Evolutionary conservation across 306 rosid species (phyloP), one percentile per base, ranked within the genome.

Genomic region (Inga oerstediana): DNA sequence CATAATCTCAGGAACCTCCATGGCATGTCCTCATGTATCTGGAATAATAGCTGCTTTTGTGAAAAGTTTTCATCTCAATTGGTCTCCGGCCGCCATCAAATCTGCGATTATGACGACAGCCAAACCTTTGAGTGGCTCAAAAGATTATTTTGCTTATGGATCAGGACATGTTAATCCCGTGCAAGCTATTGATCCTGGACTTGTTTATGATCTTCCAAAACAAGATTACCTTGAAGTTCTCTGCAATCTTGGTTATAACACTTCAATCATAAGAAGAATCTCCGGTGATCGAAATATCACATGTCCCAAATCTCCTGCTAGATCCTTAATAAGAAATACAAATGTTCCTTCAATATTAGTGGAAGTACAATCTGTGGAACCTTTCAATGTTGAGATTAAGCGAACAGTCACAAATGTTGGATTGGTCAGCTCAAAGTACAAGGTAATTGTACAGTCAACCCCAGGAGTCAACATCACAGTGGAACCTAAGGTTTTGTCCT

Each of bases 361-460:
- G 16, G 24, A 46, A 49, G 85, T 89, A 46, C 2, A 44, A 1
- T 8, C 51, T 16, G 7, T 10, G 46, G 4, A 85, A 5, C 43
- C 82, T 7, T 75, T 83, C 71, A 51, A 37, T 3, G 74, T 81
- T 8, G 13, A 14, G 15, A 73, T 89, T 80, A 58, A 41, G 0
- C 84, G 90, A 68, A 39, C 41, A 8, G 84, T 81, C 1, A 85
- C 80, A 74, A 89, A 89, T 74, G 89, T 89, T 22, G 91, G 89
- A 35, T 32, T 12, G 30, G 79, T 49, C 12, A 80, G 48, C 8
- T 85, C 89, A 7, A 83, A 62, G 45, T 88, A 86, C 76, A 44
- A 61, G 51, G 84, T 78, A 6, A 66, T 1, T 16, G 44, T 90
- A 44, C 1, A 44, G 3, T 62, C 75, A 17, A 16, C 17, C 17